Evolutionary conservation across 331 rosid genomes (phyloP).

Genomic region (Quercus tomentella): DNA sequence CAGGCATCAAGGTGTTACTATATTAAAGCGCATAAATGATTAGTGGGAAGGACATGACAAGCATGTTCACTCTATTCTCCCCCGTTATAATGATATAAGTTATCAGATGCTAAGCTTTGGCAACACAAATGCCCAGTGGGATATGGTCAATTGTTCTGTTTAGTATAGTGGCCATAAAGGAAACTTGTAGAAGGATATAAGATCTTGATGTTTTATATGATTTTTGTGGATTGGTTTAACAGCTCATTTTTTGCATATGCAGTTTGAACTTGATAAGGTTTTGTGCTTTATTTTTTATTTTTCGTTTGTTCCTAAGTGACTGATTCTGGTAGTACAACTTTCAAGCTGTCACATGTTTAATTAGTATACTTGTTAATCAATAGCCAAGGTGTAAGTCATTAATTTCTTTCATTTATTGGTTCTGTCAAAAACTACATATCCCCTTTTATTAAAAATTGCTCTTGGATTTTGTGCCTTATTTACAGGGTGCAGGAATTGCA

Average conservation of each 20-base stretch:
- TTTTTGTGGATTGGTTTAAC: background rate
- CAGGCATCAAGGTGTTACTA: too few relatives aligned
- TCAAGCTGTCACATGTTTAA: background rate
- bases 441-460: slow-evolving; percentile 4
- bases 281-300: background rate
- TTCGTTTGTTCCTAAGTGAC: background rate
- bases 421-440: background rate
- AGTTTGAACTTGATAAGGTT: background rate
- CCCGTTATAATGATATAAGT: background rate
- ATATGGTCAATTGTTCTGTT: background rate
- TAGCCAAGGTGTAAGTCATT: background rate
- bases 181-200: background rate
- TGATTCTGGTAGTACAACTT: background rate
- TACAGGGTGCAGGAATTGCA: slow-evolving; percentile 89
- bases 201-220: background rate
- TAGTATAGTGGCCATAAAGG: background rate
- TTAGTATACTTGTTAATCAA: background rate
- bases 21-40: background rate
- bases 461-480: slow-evolving; percentile 7
- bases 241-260: background rate
- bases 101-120: background rate
- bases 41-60: background rate
- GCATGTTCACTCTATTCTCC: background rate
- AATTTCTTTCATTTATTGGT: slow-evolving; percentile 9
- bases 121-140: background rate